These are phyloP conservation scores for Pseudogymnoascus sp. DNA, from an alignment of 2,329 filamentous ascomycete genomes.

Conservation along the genomic window DNA sequence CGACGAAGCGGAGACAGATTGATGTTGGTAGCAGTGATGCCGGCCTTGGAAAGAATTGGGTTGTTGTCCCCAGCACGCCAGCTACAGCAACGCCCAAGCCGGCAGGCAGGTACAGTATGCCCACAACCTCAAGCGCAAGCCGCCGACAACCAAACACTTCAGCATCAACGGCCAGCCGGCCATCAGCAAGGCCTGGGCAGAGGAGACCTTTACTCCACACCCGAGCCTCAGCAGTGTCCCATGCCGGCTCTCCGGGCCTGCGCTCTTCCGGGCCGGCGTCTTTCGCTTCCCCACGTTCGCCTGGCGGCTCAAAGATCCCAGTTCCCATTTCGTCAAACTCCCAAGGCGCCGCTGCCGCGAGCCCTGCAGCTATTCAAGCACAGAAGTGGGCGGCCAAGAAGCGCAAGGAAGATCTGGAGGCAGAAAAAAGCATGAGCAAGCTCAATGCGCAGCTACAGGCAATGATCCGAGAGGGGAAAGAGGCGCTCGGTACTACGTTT, in stretches of 20 bases:
- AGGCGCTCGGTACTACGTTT: slow-evolving; percentile 71
- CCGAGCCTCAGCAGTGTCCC: slow-evolving; percentile 38
- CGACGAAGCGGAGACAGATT: slow-evolving; percentile 43
- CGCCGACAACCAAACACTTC: slow-evolving; percentile 3
- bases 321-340: slow-evolving; percentile 9
- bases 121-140: slow-evolving; percentile 21
- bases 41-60: slow-evolving; percentile 62
- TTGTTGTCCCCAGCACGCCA: slow-evolving; percentile 45
- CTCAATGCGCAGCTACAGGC: slow-evolving; percentile 74
- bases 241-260: slow-evolving; percentile 39
- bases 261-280: slow-evolving; percentile 42
- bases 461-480: slow-evolving; percentile 83
- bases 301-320: slow-evolving; percentile 16
- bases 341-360: slow-evolving; percentile 14
- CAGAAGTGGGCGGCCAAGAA: slow-evolving; percentile 66
- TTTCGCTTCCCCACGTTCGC: slow-evolving; percentile 44
- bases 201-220: slow-evolving; percentile 29
- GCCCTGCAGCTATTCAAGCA: slow-evolving; percentile 52
- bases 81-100: slow-evolving; percentile 6
- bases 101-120: slow-evolving; percentile 21
- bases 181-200: slow-evolving; percentile 25
- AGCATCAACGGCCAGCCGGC: slow-evolving; percentile 20
- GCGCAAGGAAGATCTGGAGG: slow-evolving; percentile 65
- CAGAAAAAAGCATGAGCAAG: slow-evolving; percentile 70
- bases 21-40: slow-evolving; percentile 38